Evolutionary conservation across 1,284 basidiomycete species (phyloP).

Genomic region (Sanghuangporus baumii): DNA sequence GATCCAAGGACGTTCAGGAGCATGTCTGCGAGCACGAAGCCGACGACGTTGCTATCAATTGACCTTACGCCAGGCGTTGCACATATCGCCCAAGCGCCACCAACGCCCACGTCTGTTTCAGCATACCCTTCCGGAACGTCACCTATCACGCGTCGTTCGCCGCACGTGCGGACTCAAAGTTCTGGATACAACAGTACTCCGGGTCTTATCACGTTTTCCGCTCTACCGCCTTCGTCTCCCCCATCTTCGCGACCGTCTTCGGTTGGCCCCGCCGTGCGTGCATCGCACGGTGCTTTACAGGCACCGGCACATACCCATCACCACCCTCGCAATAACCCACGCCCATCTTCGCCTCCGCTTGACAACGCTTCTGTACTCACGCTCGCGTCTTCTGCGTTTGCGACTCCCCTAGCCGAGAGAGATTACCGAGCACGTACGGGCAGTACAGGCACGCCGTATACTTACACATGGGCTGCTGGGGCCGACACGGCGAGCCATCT

Average conservation of each 20-base stretch:
- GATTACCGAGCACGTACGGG: constrained; percentile 18
- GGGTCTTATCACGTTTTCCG: constrained; percentile 65
- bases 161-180: constrained; percentile 56
- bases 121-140: constrained; percentile 15
- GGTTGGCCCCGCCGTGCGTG: constrained; percentile 28
- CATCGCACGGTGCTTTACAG: constrained; percentile 42
- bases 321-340: constrained; percentile 93
- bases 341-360: constrained; percentile 81
- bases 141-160: constrained; percentile 40
- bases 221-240: constrained; percentile 50
- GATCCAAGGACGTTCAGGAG: constrained; percentile 76
- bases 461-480: constrained; percentile 29
- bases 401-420: constrained; percentile 47
- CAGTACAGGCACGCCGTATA: constrained; percentile 8
- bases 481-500: constrained; percentile 45
- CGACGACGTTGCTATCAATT: constrained; percentile 87
- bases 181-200: constrained; percentile 42
- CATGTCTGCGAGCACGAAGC: constrained; percentile 88
- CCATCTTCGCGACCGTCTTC: constrained; percentile 33
- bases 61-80: constrained; percentile 79
- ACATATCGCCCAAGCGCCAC: constrained; percentile 84
- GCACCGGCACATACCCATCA: constrained; percentile 86
- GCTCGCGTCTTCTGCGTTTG: constrained; percentile 89
- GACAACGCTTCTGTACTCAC: constrained; percentile 93
- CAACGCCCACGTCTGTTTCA: constrained; percentile 36